A percentile compares a stretch with the other conserved stretches of the same genome.
phyloP scores from a whole-genome alignment of 371 early-diverging fungal species.

The Lichtheimia hyalospora region DNA sequence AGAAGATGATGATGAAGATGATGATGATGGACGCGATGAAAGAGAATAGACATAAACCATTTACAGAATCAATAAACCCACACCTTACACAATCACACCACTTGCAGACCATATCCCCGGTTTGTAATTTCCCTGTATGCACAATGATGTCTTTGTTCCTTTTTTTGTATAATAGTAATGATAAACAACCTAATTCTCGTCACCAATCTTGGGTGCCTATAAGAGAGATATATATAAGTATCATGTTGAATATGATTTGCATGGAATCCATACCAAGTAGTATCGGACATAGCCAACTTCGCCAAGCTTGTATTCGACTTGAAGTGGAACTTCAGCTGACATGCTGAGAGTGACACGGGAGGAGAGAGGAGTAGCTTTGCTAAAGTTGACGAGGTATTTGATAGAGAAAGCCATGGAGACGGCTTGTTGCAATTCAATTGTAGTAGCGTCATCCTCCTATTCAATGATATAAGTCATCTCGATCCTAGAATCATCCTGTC shows the following conservation, averaged over 20 bases:
- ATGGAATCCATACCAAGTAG: constrained; percentile 71
- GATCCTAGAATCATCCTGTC: background rate
- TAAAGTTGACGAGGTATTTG: constrained; percentile 93
- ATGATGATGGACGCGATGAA: too few relatives aligned
- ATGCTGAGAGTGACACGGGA: constrained; percentile 79
- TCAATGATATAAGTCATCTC: background rate
- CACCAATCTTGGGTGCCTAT: constrained; percentile 50
- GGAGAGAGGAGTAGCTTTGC: constrained; percentile 93
- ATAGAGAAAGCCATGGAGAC: constrained; percentile 88
- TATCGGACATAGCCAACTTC: constrained; percentile 92
- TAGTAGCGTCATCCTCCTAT: constrained; percentile 70
- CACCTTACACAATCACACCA: too few relatives aligned
- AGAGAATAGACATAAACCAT: too few relatives aligned
- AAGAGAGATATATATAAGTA: background rate
- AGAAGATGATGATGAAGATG: too few relatives aligned
- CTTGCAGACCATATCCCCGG: too few relatives aligned
- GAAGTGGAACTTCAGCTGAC: constrained; percentile 86
- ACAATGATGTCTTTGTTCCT: background rate
- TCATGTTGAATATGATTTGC: constrained; percentile 57
- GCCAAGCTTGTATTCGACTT: constrained; percentile 93
- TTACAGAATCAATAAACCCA: too few relatives aligned
- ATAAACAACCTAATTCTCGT: constrained; percentile 17
- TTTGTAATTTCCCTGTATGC: background rate
- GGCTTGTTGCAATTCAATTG: constrained; percentile 78
- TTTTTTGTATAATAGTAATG: constrained; percentile 1